phyloP scores from a whole-genome alignment of 805 yeast genomes.

The Brettanomyces bruxellensis region DNA sequence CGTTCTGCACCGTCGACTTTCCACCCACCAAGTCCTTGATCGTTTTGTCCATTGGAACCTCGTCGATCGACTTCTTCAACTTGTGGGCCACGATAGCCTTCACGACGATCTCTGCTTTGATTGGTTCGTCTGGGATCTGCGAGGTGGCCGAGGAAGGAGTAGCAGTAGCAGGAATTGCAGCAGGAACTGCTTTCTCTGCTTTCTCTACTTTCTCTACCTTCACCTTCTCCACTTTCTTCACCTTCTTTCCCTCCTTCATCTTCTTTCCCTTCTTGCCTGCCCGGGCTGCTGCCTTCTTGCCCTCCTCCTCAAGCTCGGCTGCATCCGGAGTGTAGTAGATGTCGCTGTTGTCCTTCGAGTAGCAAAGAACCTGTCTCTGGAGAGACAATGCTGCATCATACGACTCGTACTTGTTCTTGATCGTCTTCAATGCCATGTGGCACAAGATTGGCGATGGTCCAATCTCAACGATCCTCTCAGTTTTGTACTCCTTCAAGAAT shows the following conservation, averaged over 20 bases:
- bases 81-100: constrained; percentile 93
- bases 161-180: constrained; percentile 53
- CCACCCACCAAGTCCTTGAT: constrained; percentile 97
- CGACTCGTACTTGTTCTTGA: constrained; percentile 90
- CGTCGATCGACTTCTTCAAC: constrained; percentile 82
- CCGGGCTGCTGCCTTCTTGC: background rate
- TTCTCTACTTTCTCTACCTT: constrained; percentile 16
- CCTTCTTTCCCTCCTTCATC: constrained; percentile 2
- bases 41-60: constrained; percentile 82
- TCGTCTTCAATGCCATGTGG: constrained; percentile 97
- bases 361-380: constrained; percentile 90
- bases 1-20: constrained; percentile 97
- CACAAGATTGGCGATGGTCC: constrained; percentile 99
- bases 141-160: constrained; percentile 76
- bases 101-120: constrained; percentile 69
- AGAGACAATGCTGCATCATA: constrained; percentile 95
- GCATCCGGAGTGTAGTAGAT: constrained; percentile 91
- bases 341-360: constrained; percentile 92
- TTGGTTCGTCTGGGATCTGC: constrained; percentile 82
- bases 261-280: constrained; percentile 11
- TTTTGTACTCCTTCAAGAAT: constrained; percentile 83
- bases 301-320: constrained; percentile 31
- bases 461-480: constrained; percentile 95
- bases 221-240: constrained; percentile 22
- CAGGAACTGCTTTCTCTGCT: constrained; percentile 33